These are phyloP conservation scores for Fraxinus dipetala DNA, from an alignment of 305 asterid species.

Conservation along the genomic window DNA sequence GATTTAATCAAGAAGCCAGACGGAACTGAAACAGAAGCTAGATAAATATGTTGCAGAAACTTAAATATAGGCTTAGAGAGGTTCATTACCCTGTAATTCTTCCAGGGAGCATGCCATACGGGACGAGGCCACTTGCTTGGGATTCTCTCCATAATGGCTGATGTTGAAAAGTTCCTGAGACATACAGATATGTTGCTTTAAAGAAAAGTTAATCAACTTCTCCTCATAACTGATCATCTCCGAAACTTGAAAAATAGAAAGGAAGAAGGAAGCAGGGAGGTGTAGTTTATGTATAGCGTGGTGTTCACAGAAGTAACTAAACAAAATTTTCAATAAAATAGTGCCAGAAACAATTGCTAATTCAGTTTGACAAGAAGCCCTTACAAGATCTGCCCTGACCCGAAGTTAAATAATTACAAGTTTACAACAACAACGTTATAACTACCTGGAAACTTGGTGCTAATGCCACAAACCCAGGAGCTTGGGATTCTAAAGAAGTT, in stretches of 20 bases:
- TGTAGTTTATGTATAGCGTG: neutral
- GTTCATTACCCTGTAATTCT: slow-evolving; percentile 78
- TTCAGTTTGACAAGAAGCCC: neutral
- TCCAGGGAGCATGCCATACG: slow-evolving; percentile 90
- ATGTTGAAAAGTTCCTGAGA: slow-evolving; percentile 77
- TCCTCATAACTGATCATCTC: slow-evolving; percentile 1
- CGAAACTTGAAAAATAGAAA: neutral
- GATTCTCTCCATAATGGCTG: slow-evolving; percentile 96
- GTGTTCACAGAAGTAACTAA: slow-evolving; percentile 1
- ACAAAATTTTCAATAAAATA: slow-evolving; percentile 1
- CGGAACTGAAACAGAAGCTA: neutral
- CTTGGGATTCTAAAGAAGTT: slow-evolving; percentile 12
- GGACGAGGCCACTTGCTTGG: slow-evolving; percentile 99
- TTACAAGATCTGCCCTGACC: slow-evolving; percentile 2
- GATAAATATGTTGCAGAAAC: slow-evolving; percentile 1
- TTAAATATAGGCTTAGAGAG: slow-evolving; percentile 13
- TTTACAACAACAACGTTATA: neutral
- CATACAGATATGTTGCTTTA: slow-evolving; percentile 4
- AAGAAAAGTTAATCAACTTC: slow-evolving; percentile 17
- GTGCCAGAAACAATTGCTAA: neutral
- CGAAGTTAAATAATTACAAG: slow-evolving; percentile 1
- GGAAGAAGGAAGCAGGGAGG: slow-evolving; percentile 2
- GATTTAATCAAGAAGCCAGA: neutral
- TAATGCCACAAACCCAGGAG: slow-evolving; percentile 2
- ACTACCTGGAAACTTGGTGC: slow-evolving; percentile 16